Evolutionary conservation across 345 rosid species (phyloP).

Genomic region (Hypericum androsaemum): DNA sequence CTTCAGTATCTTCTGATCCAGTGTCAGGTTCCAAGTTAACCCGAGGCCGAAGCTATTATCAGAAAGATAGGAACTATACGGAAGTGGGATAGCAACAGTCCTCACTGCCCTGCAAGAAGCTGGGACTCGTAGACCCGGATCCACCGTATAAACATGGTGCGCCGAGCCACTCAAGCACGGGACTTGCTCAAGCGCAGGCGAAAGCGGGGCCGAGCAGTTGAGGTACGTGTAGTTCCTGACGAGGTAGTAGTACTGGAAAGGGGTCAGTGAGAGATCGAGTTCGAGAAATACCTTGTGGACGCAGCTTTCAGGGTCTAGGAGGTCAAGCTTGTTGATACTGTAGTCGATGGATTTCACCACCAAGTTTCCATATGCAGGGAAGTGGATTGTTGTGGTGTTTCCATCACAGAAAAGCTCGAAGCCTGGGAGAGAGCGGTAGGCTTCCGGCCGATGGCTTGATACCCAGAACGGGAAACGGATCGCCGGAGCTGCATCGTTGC

Average conservation of each 20-base stretch:
- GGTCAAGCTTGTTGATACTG: constrained; percentile 21
- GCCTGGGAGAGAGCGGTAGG: constrained; percentile 20
- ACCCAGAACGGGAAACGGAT: constrained; percentile 41
- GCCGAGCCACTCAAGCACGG: constrained; percentile 41
- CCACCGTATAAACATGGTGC: constrained; percentile 37
- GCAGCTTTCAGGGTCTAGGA: constrained; percentile 42
- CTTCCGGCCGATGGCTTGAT: constrained; percentile 13
- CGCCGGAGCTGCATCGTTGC: constrained; percentile 24
- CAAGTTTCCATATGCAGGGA: constrained; percentile 36
- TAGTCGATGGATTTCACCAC: constrained; percentile 46
- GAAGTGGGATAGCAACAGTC: constrained; percentile 48
- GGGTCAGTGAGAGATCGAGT: constrained; percentile 45
- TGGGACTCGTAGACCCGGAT: constrained; percentile 17
- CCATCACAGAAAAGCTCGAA: constrained; percentile 38
- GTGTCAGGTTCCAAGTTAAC: constrained; percentile 41
- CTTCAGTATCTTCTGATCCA: constrained; percentile 9
- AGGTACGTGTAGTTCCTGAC: constrained; percentile 43
- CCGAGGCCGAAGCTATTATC: constrained; percentile 50
- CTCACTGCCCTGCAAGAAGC: constrained; percentile 31
- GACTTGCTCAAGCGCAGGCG: constrained; percentile 23
- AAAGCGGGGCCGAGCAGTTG: constrained; percentile 36
- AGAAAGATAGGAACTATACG: constrained; percentile 42
- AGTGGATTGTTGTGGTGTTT: constrained; percentile 39
- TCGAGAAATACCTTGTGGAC: constrained; percentile 50
- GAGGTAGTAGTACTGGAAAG: constrained; percentile 35